A percentile compares a stretch with the other conserved stretches of the same genome.
Evolutionary conservation across 371 early-diverging fungal genomes (phyloP).

Genomic region (Racocetra persica): DNA sequence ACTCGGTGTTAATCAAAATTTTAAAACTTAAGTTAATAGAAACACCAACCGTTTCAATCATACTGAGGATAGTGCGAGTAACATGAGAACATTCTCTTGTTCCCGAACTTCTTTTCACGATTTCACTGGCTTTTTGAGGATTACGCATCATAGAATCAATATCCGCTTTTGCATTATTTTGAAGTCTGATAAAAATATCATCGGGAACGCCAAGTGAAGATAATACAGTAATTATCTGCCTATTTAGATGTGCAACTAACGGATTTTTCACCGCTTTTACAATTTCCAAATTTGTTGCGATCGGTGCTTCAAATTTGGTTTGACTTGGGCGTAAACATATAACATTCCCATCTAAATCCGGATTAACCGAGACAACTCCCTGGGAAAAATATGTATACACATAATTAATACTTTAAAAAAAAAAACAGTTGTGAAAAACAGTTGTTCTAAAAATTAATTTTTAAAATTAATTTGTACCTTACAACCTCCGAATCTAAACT

Average conservation of each 20-base stretch:
- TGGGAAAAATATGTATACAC: constrained; percentile 43
- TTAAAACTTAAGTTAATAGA: neutral
- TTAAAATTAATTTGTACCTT: constrained; percentile 63
- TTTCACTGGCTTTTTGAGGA: constrained; percentile 56
- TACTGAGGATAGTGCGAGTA: constrained; percentile 55
- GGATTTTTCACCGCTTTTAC: constrained; percentile 60
- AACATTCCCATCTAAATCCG: constrained; percentile 44
- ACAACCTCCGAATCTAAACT: constrained; percentile 82
- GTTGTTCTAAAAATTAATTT: neutral
- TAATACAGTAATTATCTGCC: constrained; percentile 75
- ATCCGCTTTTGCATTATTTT: constrained; percentile 55
- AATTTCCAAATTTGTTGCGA: constrained; percentile 66
- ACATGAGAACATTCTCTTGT: constrained; percentile 63
- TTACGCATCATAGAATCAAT: constrained; percentile 57
- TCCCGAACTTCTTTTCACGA: constrained; percentile 53
- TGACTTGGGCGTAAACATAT: constrained; percentile 72
- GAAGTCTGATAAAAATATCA: constrained; percentile 59
- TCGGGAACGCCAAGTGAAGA: constrained; percentile 70
- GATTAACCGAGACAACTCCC: constrained; percentile 64
- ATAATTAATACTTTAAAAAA: neutral
- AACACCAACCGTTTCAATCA: constrained; percentile 58
- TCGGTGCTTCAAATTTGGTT: constrained; percentile 70
- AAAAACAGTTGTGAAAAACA: neutral
- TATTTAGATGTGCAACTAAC: constrained; percentile 72
- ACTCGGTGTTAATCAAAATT: too few species aligned